A percentile compares a stretch with the other conserved stretches of the same genome.
These are phyloP conservation scores for Fusarium veterinarium DNA, from an alignment of 2,329 filamentous ascomycete species.

Conservation along the genomic window DNA sequence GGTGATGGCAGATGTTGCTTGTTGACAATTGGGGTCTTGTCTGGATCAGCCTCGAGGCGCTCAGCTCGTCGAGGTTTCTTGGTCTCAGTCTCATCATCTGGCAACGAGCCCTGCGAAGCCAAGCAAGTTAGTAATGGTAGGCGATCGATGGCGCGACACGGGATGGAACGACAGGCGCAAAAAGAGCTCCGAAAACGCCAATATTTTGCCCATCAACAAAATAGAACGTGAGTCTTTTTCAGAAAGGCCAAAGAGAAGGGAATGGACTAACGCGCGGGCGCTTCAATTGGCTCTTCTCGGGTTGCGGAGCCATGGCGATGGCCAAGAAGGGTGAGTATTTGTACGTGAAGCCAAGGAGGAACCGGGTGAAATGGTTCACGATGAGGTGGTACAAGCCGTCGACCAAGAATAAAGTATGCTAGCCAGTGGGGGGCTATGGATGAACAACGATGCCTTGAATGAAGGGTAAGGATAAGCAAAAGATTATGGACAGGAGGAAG, in stretches of 20 bases:
- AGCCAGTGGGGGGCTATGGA: constrained; percentile 23
- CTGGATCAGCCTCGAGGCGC: constrained; percentile 69
- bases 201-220: constrained; percentile 6
- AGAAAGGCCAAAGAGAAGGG: constrained; percentile 10
- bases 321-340: constrained; percentile 27
- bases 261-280: constrained; percentile 74
- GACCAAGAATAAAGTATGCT: constrained; percentile 4
- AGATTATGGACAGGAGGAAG: constrained; percentile 24
- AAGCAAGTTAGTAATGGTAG: constrained; percentile 37
- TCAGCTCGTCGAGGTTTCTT: constrained; percentile 89
- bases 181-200: neutral
- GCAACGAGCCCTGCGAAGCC: constrained; percentile 70
- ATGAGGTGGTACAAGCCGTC: constrained; percentile 11
- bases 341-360: constrained; percentile 32
- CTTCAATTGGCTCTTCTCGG: constrained; percentile 88
- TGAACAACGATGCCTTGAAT: constrained; percentile 40
- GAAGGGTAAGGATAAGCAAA: constrained; percentile 8
- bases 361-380: constrained; percentile 29
- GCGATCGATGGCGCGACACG: constrained; percentile 16
- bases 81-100: constrained; percentile 71
- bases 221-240: neutral
- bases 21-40: constrained; percentile 70
- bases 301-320: constrained; percentile 66
- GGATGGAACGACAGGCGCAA: constrained; percentile 18
- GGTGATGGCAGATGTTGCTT: constrained; percentile 84